Conservation (phyloP, 2,329 filamentous ascomycete genomes). For the Talaromyces sp. region DNA sequence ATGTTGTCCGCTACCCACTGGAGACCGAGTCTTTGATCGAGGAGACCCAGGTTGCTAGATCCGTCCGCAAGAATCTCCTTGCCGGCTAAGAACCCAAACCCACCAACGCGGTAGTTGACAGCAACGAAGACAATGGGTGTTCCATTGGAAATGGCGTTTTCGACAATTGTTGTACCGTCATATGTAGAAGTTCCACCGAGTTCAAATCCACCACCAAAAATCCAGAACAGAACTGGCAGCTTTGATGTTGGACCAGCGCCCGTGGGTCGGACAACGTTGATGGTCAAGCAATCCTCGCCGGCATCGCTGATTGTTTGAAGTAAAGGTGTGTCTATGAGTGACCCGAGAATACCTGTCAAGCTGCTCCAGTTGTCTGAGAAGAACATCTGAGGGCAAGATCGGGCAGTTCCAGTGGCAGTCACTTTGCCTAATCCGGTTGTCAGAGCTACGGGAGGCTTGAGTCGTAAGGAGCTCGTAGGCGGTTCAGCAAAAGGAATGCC, state of each 20-base stretch:
- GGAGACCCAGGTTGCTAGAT: conserved; percentile 65
- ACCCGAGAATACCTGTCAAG: conserved; percentile 47
- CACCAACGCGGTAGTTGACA: conserved; percentile 73
- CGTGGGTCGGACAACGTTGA: conserved; percentile 59
- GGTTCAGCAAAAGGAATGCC: conserved; percentile 74
- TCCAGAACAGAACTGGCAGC: conserved; percentile 68
- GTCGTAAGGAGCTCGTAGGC: conserved; percentile 63
- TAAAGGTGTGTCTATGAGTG: conserved; percentile 55
- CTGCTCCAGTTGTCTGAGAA: conserved; percentile 46
- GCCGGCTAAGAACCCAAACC: conserved; percentile 71
- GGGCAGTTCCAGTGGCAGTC: conserved; percentile 56
- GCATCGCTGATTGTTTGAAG: conserved; percentile 55
- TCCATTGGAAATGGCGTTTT: conserved; percentile 43
- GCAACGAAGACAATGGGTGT: conserved; percentile 72
- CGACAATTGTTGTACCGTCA: conserved; percentile 34
- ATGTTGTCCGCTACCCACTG: conserved; percentile 79
- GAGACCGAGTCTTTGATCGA: conserved; percentile 69
- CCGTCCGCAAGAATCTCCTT: conserved; percentile 66
- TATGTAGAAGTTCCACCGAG: conserved; percentile 47
- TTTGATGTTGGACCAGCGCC: conserved; percentile 55
- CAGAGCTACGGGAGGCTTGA: conserved; percentile 66
- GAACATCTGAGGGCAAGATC: conserved; percentile 70
- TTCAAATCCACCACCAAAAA: conserved; percentile 60
- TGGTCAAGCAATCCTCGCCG: conserved; percentile 62
- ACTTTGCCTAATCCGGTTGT: conserved; percentile 58